Evolutionary conservation across 1,139 yeast species (phyloP).

Genomic region (Yamadazyma diddensiae): DNA sequence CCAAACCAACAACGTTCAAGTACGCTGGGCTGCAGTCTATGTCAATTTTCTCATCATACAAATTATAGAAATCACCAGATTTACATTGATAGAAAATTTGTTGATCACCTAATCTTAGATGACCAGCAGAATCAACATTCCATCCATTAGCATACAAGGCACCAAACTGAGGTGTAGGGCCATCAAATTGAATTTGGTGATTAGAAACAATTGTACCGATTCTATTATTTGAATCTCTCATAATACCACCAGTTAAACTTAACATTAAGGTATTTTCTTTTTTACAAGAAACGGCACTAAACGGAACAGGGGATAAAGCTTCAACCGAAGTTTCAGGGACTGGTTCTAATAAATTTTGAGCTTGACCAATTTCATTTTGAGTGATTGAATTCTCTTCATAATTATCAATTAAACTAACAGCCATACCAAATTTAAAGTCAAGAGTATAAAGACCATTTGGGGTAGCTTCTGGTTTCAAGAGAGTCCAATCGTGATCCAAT

Average conservation of each 20-base stretch:
- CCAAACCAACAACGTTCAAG: slow-evolving; percentile 35
- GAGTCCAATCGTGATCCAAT: slow-evolving; percentile 35
- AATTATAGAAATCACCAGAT: slow-evolving; percentile 41
- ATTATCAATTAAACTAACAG: slow-evolving; percentile 19
- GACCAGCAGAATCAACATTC: slow-evolving; percentile 36
- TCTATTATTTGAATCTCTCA: slow-evolving; percentile 33
- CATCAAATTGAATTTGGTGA: slow-evolving; percentile 46
- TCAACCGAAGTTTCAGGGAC: not conserved
- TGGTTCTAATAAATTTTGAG: slow-evolving; percentile 10
- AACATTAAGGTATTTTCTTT: slow-evolving; percentile 30
- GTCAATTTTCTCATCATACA: slow-evolving; percentile 33
- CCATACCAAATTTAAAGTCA: slow-evolving; percentile 34
- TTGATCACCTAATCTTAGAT: slow-evolving; percentile 34
- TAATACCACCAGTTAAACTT: slow-evolving; percentile 30
- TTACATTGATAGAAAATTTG: slow-evolving; percentile 41
- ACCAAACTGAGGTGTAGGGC: slow-evolving; percentile 44
- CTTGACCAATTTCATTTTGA: slow-evolving; percentile 33
- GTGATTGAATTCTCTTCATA: not conserved
- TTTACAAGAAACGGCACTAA: slow-evolving; percentile 31
- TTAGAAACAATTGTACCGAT: slow-evolving; percentile 43
- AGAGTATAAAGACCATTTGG: slow-evolving; percentile 20
- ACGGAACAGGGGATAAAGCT: slow-evolving; percentile 4
- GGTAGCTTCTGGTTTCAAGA: slow-evolving; percentile 17
- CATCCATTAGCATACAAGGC: slow-evolving; percentile 43
- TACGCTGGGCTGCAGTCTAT: slow-evolving; percentile 35